These are phyloP conservation scores for Trichosporon asahii DNA, from an alignment of 1,284 basidiomycete genomes.

Conservation along the genomic window DNA sequence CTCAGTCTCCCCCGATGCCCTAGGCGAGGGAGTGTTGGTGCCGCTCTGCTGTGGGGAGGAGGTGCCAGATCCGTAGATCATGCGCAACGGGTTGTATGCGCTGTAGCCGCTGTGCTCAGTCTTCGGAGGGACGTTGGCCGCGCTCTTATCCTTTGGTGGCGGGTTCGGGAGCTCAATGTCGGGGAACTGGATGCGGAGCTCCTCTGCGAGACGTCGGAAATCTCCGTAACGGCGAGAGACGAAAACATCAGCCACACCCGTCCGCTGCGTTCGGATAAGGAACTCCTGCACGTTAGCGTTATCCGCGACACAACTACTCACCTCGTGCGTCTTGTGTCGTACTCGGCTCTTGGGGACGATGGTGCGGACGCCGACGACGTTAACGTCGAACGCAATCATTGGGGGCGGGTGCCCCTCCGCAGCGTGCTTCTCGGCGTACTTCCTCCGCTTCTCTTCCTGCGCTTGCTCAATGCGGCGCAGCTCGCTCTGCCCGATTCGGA, in stretches of 20 bases:
- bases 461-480: slow-evolving; percentile 69
- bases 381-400: slow-evolving; percentile 66
- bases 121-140: slow-evolving; percentile 53
- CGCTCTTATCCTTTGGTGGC: slow-evolving; percentile 78
- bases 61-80: slow-evolving; percentile 50
- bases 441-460: slow-evolving; percentile 57
- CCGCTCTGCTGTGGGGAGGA: slow-evolving; percentile 33
- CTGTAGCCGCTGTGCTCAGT: slow-evolving; percentile 32
- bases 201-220: slow-evolving; percentile 78
- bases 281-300: slow-evolving; percentile 67
- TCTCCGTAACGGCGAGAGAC: slow-evolving; percentile 94
- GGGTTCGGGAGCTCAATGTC: slow-evolving; percentile 72
- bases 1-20: slow-evolving; percentile 1
- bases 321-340: slow-evolving; percentile 78
- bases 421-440: slow-evolving; percentile 48
- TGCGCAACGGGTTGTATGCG: slow-evolving; percentile 48
- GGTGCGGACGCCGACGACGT: slow-evolving; percentile 77
- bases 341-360: slow-evolving; percentile 77
- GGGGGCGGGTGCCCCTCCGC: slow-evolving; percentile 32
- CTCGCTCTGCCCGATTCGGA: slow-evolving; percentile 76
- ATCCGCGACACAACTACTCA: slow-evolving; percentile 41
- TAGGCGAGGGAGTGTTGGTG: slow-evolving; percentile 7
- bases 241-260: slow-evolving; percentile 69
- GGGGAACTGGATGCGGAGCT: slow-evolving; percentile 81
- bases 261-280: slow-evolving; percentile 79